Conservation (phyloP, 495 filamentous ascomycete genomes). For the Penicillium roqueforti region DNA sequence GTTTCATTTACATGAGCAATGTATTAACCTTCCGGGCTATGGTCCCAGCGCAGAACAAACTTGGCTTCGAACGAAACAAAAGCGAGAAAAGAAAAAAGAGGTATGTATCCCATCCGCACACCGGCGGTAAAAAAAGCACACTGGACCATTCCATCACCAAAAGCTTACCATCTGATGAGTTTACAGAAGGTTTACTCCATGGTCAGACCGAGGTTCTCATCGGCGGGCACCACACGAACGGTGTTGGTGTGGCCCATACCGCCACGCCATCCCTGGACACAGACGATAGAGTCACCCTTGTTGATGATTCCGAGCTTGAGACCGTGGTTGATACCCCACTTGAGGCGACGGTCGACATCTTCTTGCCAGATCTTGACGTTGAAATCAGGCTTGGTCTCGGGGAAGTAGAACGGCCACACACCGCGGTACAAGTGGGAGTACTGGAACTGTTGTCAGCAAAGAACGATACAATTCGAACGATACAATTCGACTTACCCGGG, state of each 20-base stretch:
- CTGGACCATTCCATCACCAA: slow-evolving; percentile 10
- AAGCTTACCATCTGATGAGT: slow-evolving; percentile 15
- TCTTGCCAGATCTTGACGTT: slow-evolving; percentile 87
- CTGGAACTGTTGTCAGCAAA: slow-evolving; percentile 28
- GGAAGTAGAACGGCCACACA: slow-evolving; percentile 94
- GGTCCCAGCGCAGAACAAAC: slow-evolving; percentile 20
- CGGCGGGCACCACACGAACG: slow-evolving; percentile 64
- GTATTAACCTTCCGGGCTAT: slow-evolving; percentile 20
- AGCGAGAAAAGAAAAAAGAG: slow-evolving; percentile 14
- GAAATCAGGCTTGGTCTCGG: slow-evolving; percentile 92
- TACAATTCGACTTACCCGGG: slow-evolving; percentile 51
- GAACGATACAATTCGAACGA: not conserved
- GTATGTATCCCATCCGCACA: slow-evolving; percentile 30
- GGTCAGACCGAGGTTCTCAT: slow-evolving; percentile 56
- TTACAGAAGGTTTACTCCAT: slow-evolving; percentile 30
- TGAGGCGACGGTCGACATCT: slow-evolving; percentile 93
- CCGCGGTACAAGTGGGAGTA: slow-evolving; percentile 96
- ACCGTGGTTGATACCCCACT: slow-evolving; percentile 86
- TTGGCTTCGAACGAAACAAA: slow-evolving; percentile 15
- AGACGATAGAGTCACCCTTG: slow-evolving; percentile 81
- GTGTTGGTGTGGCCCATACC: slow-evolving; percentile 99
- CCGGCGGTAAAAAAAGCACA: slow-evolving; percentile 20
- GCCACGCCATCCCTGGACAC: slow-evolving; percentile 96
- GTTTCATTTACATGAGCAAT: slow-evolving; percentile 31
- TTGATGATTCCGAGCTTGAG: slow-evolving; percentile 77